Evolutionary conservation across 1,284 basidiomycete species (phyloP).

Genomic region (Erythrobasidium hasegawianum): DNA sequence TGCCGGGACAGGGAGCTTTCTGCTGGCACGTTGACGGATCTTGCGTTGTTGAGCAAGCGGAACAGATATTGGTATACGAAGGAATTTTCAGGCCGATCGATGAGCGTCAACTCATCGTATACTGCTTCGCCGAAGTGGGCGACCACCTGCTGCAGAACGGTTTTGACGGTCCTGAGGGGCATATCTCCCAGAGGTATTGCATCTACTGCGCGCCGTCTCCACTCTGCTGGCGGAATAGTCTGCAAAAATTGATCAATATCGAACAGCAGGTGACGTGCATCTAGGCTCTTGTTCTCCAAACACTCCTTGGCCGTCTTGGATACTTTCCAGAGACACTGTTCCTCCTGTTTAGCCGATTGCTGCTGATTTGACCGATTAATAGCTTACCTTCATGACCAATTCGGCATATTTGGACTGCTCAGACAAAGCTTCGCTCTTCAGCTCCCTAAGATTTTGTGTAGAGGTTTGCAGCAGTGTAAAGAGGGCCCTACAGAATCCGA

Average conservation of each 20-base stretch:
- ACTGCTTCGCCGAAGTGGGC: conserved; percentile 51
- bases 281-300: conserved; percentile 71
- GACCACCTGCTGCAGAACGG: conserved; percentile 91
- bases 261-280: conserved; percentile 83
- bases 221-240: conserved; percentile 90
- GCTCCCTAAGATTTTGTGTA: conserved; percentile 73
- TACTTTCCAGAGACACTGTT: conserved; percentile 89
- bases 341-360: too few relatives aligned
- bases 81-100: conserved; percentile 45
- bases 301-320: conserved; percentile 91
- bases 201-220: conserved; percentile 83
- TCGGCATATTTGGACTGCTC: conserved; percentile 78
- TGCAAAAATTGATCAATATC: conserved; percentile 92
- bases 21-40: background rate
- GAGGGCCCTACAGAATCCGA: conserved; percentile 59
- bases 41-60: conserved; percentile 60
- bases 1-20: background rate
- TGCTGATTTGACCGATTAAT: too few relatives aligned
- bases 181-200: conserved; percentile 92
- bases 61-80: conserved; percentile 51
- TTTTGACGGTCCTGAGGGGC: conserved; percentile 95
- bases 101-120: conserved; percentile 50
- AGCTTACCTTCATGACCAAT: conserved; percentile 77
- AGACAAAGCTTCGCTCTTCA: conserved; percentile 46
- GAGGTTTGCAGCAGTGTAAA: conserved; percentile 82